These are phyloP conservation scores for Tricholomella constricta DNA, from an alignment of 768 basidiomycete genomes.

Conservation along the genomic window DNA sequence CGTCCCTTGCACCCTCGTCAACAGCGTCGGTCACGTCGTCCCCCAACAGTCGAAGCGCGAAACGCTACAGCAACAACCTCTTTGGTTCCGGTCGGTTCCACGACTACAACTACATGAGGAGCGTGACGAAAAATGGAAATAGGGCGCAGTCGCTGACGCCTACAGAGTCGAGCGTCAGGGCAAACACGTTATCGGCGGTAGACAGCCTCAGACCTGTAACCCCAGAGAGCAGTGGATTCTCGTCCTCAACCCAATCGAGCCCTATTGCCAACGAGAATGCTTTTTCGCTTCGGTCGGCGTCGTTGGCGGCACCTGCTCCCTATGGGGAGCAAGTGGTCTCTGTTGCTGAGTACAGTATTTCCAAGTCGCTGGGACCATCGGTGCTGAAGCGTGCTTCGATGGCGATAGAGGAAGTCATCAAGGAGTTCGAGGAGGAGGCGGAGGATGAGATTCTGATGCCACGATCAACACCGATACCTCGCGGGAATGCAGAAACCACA, in stretches of 20 bases:
- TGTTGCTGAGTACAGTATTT: constrained; percentile 46
- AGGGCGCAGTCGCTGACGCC: constrained; percentile 52
- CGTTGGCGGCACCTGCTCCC: constrained; percentile 38
- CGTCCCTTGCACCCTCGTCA: constrained; percentile 34
- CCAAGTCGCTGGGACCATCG: constrained; percentile 52
- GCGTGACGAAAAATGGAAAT: constrained; percentile 44
- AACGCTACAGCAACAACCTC: constrained; percentile 85
- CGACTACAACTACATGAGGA: constrained; percentile 72
- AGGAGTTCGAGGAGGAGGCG: constrained; percentile 73
- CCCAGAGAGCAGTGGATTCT: constrained; percentile 50
- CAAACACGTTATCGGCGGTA: constrained; percentile 42
- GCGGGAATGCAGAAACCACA: constrained; percentile 35
- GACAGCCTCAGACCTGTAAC: constrained; percentile 53
- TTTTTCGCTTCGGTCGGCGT: constrained; percentile 41
- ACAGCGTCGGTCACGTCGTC: constrained; percentile 39
- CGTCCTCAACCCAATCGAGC: constrained; percentile 43
- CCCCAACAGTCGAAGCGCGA: constrained; percentile 51
- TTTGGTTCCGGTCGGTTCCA: constrained; percentile 81
- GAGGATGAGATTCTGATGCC: constrained; percentile 81
- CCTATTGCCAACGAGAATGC: constrained; percentile 39
- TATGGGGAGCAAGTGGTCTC: constrained; percentile 39
- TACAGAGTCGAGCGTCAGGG: constrained; percentile 44
- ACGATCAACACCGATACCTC: constrained; percentile 54
- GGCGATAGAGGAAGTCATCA: constrained; percentile 75
- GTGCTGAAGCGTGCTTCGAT: constrained; percentile 66